A percentile compares a stretch with the other conserved stretches of the same genome.
Evolutionary conservation across 23 red algal species (phyloP).

Genomic region (Gracilariopsis chorda): DNA sequence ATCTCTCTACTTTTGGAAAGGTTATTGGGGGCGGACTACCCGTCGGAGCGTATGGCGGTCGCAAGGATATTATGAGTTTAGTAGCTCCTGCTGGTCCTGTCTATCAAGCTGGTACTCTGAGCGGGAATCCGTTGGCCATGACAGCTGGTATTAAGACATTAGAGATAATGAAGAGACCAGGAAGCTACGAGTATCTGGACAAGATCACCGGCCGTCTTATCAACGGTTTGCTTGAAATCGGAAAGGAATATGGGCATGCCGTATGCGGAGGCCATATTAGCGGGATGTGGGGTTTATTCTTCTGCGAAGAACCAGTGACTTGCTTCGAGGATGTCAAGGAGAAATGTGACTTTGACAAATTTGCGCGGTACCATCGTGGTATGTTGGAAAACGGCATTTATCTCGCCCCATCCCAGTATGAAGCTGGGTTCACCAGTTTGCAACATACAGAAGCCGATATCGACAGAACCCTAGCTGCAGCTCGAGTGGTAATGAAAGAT

Average conservation of each 20-base stretch:
- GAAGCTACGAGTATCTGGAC: conserved; percentile 95
- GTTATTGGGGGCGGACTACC: conserved; percentile 97
- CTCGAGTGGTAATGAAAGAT: conserved; percentile 70
- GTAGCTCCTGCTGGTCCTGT: conserved; percentile 96
- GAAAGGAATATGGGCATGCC: conserved; percentile 80
- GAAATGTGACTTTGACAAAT: conserved; percentile 93
- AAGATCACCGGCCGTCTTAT: conserved; percentile 70
- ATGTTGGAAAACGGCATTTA: conserved; percentile 98
- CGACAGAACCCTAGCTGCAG: conserved; percentile 85
- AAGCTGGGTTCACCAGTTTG: conserved; percentile 95
- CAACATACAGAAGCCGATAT: conserved; percentile 95
- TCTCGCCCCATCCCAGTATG: conserved; percentile 92
- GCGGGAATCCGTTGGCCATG: conserved; percentile 96
- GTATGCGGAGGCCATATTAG: conserved; percentile 86
- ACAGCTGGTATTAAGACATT: conserved; percentile 99
- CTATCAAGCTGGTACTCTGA: conserved; percentile 98
- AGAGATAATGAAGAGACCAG: conserved; percentile 94
- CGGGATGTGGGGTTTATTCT: conserved; percentile 97
- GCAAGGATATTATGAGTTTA: conserved; percentile 96
- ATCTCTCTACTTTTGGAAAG: conserved; percentile 98
- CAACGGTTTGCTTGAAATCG: conserved; percentile 76
- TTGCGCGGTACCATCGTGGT: conserved; percentile 85
- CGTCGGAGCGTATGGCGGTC: conserved; percentile 97
- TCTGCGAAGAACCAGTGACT: conserved; percentile 83
- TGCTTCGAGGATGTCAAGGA: conserved; percentile 92